Percentiles rank a stretch among this genome's conserved stretches.
These are phyloP conservation scores for Handroanthus guayacan DNA, from an alignment of 257 asterid species.

Conservation along the genomic window DNA sequence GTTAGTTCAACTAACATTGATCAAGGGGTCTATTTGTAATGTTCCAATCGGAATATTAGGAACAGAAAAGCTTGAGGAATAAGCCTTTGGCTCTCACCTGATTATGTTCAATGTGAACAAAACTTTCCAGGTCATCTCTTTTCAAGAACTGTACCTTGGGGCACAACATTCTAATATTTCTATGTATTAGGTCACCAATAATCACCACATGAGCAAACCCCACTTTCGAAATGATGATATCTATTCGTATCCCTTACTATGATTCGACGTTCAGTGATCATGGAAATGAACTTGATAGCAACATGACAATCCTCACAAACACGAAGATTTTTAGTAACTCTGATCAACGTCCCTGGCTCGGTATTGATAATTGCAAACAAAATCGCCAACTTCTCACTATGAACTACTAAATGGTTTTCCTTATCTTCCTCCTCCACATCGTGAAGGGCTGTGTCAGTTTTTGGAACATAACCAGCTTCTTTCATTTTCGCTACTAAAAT, in stretches of 20 bases:
- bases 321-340: conserved; percentile 83
- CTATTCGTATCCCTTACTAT: too few species aligned
- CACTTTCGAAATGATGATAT: too few species aligned
- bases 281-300: conserved; percentile 55
- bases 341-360: conserved; percentile 57
- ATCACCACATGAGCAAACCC: too few species aligned
- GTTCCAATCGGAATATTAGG: too few species aligned
- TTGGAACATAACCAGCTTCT: conserved; percentile 66
- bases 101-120: conserved; percentile 1
- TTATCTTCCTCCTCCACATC: conserved; percentile 97
- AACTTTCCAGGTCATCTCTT: not conserved
- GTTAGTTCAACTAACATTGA: too few species aligned
- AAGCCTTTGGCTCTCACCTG: conserved; percentile 2
- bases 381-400: conserved; percentile 90
- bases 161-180: not conserved
- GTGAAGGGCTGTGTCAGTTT: conserved; percentile 73
- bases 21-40: too few species aligned
- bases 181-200: conserved; percentile 34
- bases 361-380: conserved; percentile 77
- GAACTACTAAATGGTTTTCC: conserved; percentile 79
- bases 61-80: not conserved
- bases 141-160: too few species aligned
- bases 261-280: too few species aligned
- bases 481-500: too few species aligned
- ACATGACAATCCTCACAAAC: conserved; percentile 90